Base-by-base conservation (phyloP, 331 rosid species). In the Pyracantha coccinea region DNA sequence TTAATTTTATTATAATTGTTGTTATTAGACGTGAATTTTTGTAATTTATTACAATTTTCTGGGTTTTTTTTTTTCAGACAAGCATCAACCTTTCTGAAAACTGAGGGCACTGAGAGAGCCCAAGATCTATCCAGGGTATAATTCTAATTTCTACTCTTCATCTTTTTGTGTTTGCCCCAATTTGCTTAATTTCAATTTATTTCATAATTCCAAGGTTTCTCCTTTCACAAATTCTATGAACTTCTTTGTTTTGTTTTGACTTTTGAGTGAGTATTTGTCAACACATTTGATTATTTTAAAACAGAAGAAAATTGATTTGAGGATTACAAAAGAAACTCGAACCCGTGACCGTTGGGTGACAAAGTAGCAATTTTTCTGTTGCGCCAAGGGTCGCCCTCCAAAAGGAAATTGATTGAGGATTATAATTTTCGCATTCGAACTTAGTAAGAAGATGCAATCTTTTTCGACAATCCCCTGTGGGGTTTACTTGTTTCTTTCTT, bases 121-220 rank as follows among this genome's bases (percentile, higher is more conserved):
- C 84, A 84, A 66, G 86, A 84, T 82, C 84, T 95, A 53, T 68
- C 61, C 52, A 78, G 83, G 93, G 99, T 90, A 19, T n/a, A 41
- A 66, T 16, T 66, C 32, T 21, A 5, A 12, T 4, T 7, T 16
- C 5, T 14, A 13, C 20, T 6, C 20, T 16, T 19, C 14, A 3
- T 28, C 16, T 53, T 11, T 10, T 10, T 0, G 60, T 55, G 16
- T 29, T 61, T 47, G 1, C 8, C 35, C 66, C 25, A 21, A 2
- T 74, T 32, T 50, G 9, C 35, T 35, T 20, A 19, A 19, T 66
- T 66, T 33, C 29, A 33, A 19, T 60, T 33, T 20, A 3, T 45
- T 44, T n/a, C n/a, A 2, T 64, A 33, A 20, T 27, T 27, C 4
- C 17, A 65, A 4, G 41, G 66, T 4, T 77, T 11, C 8, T 16